These are phyloP conservation scores for Neonectria faginata DNA, from an alignment of 2,329 filamentous ascomycete species.

Conservation along the genomic window DNA sequence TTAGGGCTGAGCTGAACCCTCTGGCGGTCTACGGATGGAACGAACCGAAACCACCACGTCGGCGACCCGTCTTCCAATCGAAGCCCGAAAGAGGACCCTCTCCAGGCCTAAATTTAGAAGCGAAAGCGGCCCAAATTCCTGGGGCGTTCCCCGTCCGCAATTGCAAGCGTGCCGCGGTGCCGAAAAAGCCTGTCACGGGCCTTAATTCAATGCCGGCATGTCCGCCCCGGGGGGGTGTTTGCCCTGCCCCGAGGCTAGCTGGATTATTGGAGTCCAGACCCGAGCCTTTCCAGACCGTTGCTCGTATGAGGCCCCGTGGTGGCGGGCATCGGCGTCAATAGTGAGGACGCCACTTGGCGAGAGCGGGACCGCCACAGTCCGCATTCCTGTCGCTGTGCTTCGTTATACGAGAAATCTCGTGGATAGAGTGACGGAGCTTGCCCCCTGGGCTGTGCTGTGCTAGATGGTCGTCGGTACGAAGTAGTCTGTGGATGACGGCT, in stretches of 20 bases:
- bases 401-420: neutral
- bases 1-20: neutral
- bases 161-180: neutral
- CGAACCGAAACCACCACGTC: neutral
- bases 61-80: neutral
- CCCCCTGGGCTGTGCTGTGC: neutral
- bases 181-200: constrained; percentile 1
- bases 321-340: neutral
- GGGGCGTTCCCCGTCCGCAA: neutral
- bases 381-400: neutral
- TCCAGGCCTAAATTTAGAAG: neutral
- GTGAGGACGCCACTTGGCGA: neutral
- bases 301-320: constrained; percentile 4
- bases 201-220: neutral
- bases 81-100: neutral
- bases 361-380: neutral
- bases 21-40: neutral
- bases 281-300: neutral
- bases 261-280: neutral
- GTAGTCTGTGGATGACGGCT: neutral
- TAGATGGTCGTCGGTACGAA: neutral
- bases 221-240: neutral
- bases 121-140: neutral
- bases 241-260: neutral
- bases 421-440: neutral